A percentile compares a stretch with the other conserved stretches of the same genome.
phyloP scores from a whole-genome alignment of 768 basidiomycete species.

The Crepidotus variabilis region DNA sequence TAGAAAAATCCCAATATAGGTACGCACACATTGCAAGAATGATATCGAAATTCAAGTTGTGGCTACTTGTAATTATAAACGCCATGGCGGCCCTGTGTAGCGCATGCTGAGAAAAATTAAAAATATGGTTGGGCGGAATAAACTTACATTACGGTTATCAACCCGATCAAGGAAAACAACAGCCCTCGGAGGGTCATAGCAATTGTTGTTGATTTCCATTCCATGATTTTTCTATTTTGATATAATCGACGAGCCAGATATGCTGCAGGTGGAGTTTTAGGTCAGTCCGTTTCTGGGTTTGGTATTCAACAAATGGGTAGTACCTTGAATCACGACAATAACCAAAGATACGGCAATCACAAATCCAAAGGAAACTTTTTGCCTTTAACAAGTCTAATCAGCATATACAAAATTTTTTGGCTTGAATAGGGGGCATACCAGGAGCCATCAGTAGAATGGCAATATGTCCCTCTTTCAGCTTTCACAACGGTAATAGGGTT shows the following conservation, averaged over 20 bases:
- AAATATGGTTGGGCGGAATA: neutral
- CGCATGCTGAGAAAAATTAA: neutral
- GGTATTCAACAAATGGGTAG: neutral
- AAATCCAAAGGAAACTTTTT: slow-evolving; percentile 14
- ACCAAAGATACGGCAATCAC: slow-evolving; percentile 13
- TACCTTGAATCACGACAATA: slow-evolving; percentile 19
- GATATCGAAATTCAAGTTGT: slow-evolving; percentile 17
- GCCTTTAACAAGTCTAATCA: slow-evolving; percentile 5
- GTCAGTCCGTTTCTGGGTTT: neutral
- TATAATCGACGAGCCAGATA: slow-evolving; percentile 16
- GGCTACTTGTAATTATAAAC: slow-evolving; percentile 10
- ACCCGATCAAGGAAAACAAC: slow-evolving; percentile 16
- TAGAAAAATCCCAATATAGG: neutral
- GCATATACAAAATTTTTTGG: neutral
- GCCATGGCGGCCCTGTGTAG: slow-evolving; percentile 13
- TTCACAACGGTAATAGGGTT: slow-evolving; percentile 13
- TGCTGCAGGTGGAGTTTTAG: slow-evolving; percentile 1
- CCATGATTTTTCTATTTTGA: slow-evolving; percentile 5
- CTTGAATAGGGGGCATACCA: slow-evolving; percentile 9
- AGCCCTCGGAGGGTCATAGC: slow-evolving; percentile 15
- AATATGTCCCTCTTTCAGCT: slow-evolving; percentile 15
- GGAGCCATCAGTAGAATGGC: slow-evolving; percentile 9
- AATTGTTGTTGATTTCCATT: slow-evolving; percentile 9
- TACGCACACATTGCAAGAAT: slow-evolving; percentile 17
- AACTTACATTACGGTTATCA: slow-evolving; percentile 16